phyloP scores from a whole-genome alignment of 2,329 filamentous ascomycete species.

The Calycina marina region DNA sequence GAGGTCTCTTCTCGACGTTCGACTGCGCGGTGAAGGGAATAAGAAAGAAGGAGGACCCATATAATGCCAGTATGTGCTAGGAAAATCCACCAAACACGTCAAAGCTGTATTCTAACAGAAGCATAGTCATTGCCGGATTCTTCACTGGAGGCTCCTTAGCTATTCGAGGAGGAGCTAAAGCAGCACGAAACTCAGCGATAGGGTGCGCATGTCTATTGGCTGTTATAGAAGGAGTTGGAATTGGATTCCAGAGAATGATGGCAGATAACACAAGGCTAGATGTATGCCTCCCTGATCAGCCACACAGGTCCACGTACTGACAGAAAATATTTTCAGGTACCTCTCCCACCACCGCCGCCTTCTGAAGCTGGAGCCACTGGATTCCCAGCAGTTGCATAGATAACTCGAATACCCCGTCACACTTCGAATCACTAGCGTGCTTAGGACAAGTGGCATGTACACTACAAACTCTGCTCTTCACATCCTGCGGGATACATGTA shows the following conservation, averaged over 20 bases:
- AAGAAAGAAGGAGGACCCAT: constrained; percentile 93
- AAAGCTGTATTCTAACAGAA: not conserved
- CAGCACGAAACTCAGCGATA: constrained; percentile 88
- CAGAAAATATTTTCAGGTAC: constrained; percentile 9
- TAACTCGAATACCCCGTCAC: not conserved
- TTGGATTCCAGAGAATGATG: constrained; percentile 90
- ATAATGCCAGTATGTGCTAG: constrained; percentile 60
- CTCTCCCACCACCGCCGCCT: constrained; percentile 18
- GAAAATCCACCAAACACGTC: too few species aligned
- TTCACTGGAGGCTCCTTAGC: constrained; percentile 89
- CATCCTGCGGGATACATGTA: constrained; percentile 2
- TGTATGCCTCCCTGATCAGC: constrained; percentile 27
- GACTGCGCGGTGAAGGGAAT: constrained; percentile 94
- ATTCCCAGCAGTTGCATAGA: constrained; percentile 20
- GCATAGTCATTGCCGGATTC: constrained; percentile 73
- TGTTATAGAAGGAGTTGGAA: constrained; percentile 94
- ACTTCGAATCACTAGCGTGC: constrained; percentile 6
- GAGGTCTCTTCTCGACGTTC: constrained; percentile 87
- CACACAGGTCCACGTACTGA: constrained; percentile 3
- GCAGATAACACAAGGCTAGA: constrained; percentile 77
- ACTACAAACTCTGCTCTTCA: constrained; percentile 21
- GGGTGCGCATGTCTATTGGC: constrained; percentile 88
- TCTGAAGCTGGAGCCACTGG: constrained; percentile 18
- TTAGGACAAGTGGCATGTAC: constrained; percentile 9
- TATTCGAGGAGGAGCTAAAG: constrained; percentile 80